Evolutionary conservation across 2,329 filamentous ascomycete species (phyloP).

Genomic region (Elsinoe arachidis): DNA sequence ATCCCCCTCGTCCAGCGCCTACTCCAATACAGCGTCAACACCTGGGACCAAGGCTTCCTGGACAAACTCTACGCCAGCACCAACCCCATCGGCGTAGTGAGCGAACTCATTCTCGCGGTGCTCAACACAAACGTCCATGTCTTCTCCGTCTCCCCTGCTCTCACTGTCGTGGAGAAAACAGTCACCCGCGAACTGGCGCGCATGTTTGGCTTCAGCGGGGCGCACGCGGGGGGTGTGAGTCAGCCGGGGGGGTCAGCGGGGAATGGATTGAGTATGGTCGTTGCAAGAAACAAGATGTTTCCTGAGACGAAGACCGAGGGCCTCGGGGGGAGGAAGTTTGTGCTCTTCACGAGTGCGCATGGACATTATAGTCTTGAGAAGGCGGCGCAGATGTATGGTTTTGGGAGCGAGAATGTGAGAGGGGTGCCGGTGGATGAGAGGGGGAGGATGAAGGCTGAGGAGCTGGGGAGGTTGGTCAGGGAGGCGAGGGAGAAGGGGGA

Average conservation of each 20-base stretch:
- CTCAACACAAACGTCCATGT: slow-evolving; percentile 95
- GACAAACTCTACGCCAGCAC: slow-evolving; percentile 92
- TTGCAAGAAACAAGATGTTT: slow-evolving; percentile 79
- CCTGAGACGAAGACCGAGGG: slow-evolving; percentile 68
- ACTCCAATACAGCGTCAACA: slow-evolving; percentile 84
- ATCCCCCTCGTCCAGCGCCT: slow-evolving; percentile 53
- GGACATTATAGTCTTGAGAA: slow-evolving; percentile 95
- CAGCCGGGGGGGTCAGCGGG: slow-evolving; percentile 75
- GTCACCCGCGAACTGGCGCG: slow-evolving; percentile 64
- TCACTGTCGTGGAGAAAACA: slow-evolving; percentile 80
- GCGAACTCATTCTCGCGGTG: slow-evolving; percentile 73
- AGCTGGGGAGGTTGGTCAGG: slow-evolving; percentile 55
- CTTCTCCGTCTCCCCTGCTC: slow-evolving; percentile 83
- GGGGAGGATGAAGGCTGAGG: slow-evolving; percentile 62
- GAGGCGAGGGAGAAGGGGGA: slow-evolving; percentile 57
- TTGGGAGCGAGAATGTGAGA: slow-evolving; percentile 68
- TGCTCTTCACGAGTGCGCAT: slow-evolving; percentile 79
- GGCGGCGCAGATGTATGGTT: slow-evolving; percentile 80
- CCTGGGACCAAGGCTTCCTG: slow-evolving; percentile 95
- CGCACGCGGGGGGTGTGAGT: slow-evolving; percentile 61
- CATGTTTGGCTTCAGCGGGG: slow-evolving; percentile 66
- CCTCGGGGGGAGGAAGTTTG: slow-evolving; percentile 57
- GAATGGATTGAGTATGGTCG: slow-evolving; percentile 75
- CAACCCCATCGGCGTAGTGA: slow-evolving; percentile 75
- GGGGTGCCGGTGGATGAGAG: slow-evolving; percentile 61